phyloP scores from a whole-genome alignment of 2,329 filamentous ascomycete species.

The Pezicula rhizophila region DNA sequence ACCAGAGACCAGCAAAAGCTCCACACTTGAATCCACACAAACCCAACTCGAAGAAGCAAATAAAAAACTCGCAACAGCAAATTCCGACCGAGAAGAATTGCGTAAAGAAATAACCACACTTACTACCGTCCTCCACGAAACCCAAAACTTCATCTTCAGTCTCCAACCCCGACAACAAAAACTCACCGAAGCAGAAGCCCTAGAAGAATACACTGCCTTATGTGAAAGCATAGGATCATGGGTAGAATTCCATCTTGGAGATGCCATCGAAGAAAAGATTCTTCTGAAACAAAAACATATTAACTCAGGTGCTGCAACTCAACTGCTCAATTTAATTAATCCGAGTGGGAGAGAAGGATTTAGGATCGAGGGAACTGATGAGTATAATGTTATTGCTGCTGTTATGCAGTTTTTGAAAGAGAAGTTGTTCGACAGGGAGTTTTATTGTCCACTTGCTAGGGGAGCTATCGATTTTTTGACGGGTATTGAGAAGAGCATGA shows the following conservation, averaged over 20 bases:
- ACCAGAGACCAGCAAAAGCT: too few relatives aligned
- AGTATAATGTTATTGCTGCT: constrained; percentile 9
- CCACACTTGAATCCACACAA: too few relatives aligned
- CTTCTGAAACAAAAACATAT: neutral
- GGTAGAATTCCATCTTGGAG: constrained; percentile 7
- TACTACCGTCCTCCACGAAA: neutral
- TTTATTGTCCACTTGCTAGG: constrained; percentile 6
- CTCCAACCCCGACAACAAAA: constrained; percentile 5
- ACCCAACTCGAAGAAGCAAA: neutral
- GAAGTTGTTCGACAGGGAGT: constrained; percentile 7
- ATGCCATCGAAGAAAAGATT: constrained; percentile 1
- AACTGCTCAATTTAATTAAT: constrained; percentile 3
- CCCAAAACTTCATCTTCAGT: constrained; percentile 10
- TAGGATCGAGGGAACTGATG: constrained; percentile 6
- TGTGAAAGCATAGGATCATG: constrained; percentile 7
- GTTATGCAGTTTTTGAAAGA: constrained; percentile 8
- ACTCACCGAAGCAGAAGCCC: constrained; percentile 8
- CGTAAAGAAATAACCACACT: neutral
- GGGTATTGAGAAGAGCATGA: constrained; percentile 7
- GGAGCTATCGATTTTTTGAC: constrained; percentile 4
- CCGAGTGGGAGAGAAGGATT: constrained; percentile 3
- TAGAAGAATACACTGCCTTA: constrained; percentile 6
- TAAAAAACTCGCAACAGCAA: neutral
- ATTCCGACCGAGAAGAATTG: too few relatives aligned
- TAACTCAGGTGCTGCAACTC: neutral